These are phyloP conservation scores for Ogataea hybrid DNA, from an alignment of 1,139 yeast species.

Conservation along the genomic window DNA sequence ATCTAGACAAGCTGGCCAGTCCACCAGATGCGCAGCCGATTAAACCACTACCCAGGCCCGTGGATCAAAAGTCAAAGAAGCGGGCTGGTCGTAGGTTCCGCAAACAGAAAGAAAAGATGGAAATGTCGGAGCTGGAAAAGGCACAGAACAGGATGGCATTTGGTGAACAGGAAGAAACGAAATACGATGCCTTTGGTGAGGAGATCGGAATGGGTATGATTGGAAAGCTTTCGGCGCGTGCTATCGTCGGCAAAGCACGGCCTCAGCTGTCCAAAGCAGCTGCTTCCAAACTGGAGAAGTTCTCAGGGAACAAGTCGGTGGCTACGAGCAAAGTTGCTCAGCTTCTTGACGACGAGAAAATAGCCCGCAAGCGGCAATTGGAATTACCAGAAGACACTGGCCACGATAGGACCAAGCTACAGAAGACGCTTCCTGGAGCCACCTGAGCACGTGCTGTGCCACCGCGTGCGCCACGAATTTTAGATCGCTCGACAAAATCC, in stretches of 20 bases:
- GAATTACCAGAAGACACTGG: neutral
- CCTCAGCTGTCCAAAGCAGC: constrained; percentile 56
- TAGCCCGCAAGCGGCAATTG: neutral
- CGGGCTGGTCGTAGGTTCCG: constrained; percentile 85
- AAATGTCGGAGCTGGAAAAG: constrained; percentile 75
- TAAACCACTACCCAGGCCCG: constrained; percentile 83
- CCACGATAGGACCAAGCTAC: neutral
- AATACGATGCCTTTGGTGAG: constrained; percentile 68
- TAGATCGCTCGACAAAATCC: constrained; percentile 2
- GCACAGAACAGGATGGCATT: constrained; percentile 85
- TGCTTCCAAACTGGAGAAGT: constrained; percentile 41
- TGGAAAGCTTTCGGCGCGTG: constrained; percentile 38
- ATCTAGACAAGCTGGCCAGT: constrained; percentile 68
- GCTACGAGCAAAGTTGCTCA: constrained; percentile 14
- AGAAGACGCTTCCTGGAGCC: neutral
- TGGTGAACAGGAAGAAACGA: constrained; percentile 68
- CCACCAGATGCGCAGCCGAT: constrained; percentile 72
- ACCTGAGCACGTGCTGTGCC: neutral
- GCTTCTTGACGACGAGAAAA: constrained; percentile 10
- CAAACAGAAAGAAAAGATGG: constrained; percentile 77
- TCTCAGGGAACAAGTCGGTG: neutral
- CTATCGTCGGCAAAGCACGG: constrained; percentile 32
- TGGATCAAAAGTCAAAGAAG: constrained; percentile 72
- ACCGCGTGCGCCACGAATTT: neutral
- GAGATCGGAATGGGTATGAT: constrained; percentile 84